These are phyloP conservation scores for Gamarada debralockiae DNA, from an alignment of 495 filamentous ascomycete species.

Conservation along the genomic window DNA sequence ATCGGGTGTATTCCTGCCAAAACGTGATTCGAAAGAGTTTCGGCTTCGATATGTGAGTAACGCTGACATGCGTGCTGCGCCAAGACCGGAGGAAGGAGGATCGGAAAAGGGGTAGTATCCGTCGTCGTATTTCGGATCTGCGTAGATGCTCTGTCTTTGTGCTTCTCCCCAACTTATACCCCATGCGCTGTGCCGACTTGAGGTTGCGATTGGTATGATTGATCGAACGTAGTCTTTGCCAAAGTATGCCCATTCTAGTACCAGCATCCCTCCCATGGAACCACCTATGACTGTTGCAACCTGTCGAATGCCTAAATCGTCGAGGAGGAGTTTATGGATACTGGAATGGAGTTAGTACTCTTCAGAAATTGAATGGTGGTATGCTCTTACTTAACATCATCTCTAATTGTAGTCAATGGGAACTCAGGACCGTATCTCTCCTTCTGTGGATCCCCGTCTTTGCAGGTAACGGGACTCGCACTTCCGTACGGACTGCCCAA, in stretches of 20 bases:
- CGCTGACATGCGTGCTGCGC: constrained; percentile 94
- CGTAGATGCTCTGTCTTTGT: constrained; percentile 96
- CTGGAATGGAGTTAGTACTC: constrained; percentile 39
- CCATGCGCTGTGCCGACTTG: constrained; percentile 95
- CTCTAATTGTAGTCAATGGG: constrained; percentile 87
- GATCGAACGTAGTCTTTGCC: constrained; percentile 89
- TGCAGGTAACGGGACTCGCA: constrained; percentile 88
- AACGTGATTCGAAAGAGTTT: constrained; percentile 93
- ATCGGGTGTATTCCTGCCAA: constrained; percentile 89
- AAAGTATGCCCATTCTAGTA: constrained; percentile 94
- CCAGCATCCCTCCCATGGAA: constrained; percentile 98
- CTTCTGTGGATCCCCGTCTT: constrained; percentile 68
- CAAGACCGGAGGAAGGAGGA: constrained; percentile 79
- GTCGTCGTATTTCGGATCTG: constrained; percentile 96
- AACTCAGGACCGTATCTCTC: constrained; percentile 93
- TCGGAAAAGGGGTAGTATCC: constrained; percentile 87
- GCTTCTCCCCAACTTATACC: constrained; percentile 99
- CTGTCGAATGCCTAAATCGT: constrained; percentile 81
- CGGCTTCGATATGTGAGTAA: constrained; percentile 93
- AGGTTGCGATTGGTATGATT: constrained; percentile 93
- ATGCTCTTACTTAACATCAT: constrained; percentile 80
- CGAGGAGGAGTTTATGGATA: constrained; percentile 86
- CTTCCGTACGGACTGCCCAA: constrained; percentile 95
- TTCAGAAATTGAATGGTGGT: background rate
- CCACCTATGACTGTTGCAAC: constrained; percentile 90